A percentile compares a stretch with the other conserved stretches of the same genome.
These are phyloP conservation scores for Daldinia childiae DNA, from an alignment of 495 filamentous ascomycete genomes.

Conservation along the genomic window DNA sequence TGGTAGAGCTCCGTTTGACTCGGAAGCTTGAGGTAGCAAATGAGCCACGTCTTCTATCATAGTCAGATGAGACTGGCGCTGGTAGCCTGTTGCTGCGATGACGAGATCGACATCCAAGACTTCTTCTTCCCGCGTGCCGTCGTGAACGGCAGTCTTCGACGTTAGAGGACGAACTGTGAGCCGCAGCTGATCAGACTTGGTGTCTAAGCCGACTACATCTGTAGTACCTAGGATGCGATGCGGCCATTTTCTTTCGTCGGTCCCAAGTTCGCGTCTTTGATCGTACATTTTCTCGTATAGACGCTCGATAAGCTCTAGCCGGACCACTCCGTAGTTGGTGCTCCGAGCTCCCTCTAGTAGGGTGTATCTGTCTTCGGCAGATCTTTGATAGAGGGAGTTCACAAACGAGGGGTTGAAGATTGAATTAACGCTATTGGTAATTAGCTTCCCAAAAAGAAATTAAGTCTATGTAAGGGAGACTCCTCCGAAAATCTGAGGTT, in stretches of 20 bases:
- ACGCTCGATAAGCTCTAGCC: slow-evolving; percentile 83
- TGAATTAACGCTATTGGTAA: slow-evolving; percentile 79
- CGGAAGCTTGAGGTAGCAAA: slow-evolving; percentile 64
- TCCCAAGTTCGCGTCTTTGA: slow-evolving; percentile 73
- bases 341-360: slow-evolving; percentile 71
- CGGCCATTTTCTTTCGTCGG: slow-evolving; percentile 77
- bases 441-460: slow-evolving; percentile 12
- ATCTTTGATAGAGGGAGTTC: slow-evolving; percentile 73
- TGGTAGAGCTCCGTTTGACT: neutral
- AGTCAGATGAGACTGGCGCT: slow-evolving; percentile 78
- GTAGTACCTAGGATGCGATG: slow-evolving; percentile 78
- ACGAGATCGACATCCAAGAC: slow-evolving; percentile 78
- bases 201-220: slow-evolving; percentile 67
- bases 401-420: slow-evolving; percentile 90
- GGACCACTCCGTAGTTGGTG: slow-evolving; percentile 95
- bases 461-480: too few relatives aligned
- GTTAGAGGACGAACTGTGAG: slow-evolving; percentile 56
- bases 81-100: slow-evolving; percentile 89
- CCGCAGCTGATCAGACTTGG: slow-evolving; percentile 50
- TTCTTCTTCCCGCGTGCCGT: slow-evolving; percentile 54
- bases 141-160: slow-evolving; percentile 30
- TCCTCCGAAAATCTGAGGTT: neutral
- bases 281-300: slow-evolving; percentile 87
- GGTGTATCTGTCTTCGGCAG: slow-evolving; percentile 66
- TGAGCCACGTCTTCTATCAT: slow-evolving; percentile 71